Evolutionary conservation across 1,284 basidiomycete genomes (phyloP).

Genomic region (Schizopora paradoxa): DNA sequence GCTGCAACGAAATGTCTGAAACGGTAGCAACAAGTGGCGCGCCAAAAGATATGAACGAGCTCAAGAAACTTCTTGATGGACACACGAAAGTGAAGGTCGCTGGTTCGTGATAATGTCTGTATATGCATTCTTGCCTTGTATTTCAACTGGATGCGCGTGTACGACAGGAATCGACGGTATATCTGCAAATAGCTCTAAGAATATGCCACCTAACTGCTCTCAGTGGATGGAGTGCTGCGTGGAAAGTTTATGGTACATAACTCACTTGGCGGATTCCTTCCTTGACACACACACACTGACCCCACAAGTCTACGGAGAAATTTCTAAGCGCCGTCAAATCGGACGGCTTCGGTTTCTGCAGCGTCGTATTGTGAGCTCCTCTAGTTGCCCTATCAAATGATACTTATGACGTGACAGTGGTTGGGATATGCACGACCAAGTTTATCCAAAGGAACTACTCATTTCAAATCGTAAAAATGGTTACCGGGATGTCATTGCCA

Average conservation of each 20-base stretch:
- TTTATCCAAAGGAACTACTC: slow-evolving; percentile 79
- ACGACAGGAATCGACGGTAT: slow-evolving; percentile 30
- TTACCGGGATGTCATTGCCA: slow-evolving; percentile 82
- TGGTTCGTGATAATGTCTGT: slow-evolving; percentile 9
- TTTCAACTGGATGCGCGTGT: background rate
- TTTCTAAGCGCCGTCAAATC: slow-evolving; percentile 82
- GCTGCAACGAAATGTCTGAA: slow-evolving; percentile 2
- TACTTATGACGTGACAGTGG: slow-evolving; percentile 61
- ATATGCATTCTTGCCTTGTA: background rate
- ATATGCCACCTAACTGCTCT: background rate
- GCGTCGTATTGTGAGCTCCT: slow-evolving; percentile 72
- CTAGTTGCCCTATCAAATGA: slow-evolving; percentile 3
- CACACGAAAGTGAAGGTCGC: slow-evolving; percentile 17
- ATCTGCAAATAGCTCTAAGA: background rate
- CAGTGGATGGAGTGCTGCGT: slow-evolving; percentile 89
- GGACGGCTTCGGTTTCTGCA: slow-evolving; percentile 89
- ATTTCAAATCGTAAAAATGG: slow-evolving; percentile 91
- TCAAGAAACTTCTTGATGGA: slow-evolving; percentile 7
- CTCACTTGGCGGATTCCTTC: slow-evolving; percentile 4
- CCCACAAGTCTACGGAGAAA: slow-evolving; percentile 79
- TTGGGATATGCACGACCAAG: slow-evolving; percentile 84
- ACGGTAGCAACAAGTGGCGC: slow-evolving; percentile 8
- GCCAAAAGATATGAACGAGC: slow-evolving; percentile 9
- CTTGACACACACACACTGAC: background rate
- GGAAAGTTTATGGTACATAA: slow-evolving; percentile 84